phyloP scores from a whole-genome alignment of 495 filamentous ascomycete genomes.

The Hypoxylon fuscum region DNA sequence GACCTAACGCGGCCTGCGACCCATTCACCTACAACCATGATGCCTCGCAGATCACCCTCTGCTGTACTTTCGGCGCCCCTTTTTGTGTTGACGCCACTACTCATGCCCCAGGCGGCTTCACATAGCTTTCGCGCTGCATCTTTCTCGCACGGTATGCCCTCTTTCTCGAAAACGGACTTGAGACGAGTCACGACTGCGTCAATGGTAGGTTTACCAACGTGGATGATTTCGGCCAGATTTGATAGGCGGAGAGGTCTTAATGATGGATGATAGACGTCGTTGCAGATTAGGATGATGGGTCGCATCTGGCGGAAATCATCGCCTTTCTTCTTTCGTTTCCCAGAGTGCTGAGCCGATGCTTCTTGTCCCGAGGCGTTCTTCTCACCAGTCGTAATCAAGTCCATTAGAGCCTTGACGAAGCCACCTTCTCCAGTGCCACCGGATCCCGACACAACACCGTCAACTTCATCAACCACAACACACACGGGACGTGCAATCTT shows the following conservation, averaged over 20 bases:
- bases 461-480: slow-evolving; percentile 94
- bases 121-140: slow-evolving; percentile 90
- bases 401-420: slow-evolving; percentile 94
- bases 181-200: slow-evolving; percentile 86
- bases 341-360: slow-evolving; percentile 40
- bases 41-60: slow-evolving; percentile 89
- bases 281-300: slow-evolving; percentile 93
- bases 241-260: slow-evolving; percentile 84
- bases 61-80: slow-evolving; percentile 69
- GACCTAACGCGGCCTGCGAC: slow-evolving; percentile 82
- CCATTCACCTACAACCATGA: slow-evolving; percentile 96
- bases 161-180: slow-evolving; percentile 82
- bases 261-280: slow-evolving; percentile 95
- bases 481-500: slow-evolving; percentile 88
- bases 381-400: slow-evolving; percentile 84
- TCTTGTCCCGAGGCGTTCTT: slow-evolving; percentile 70
- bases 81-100: slow-evolving; percentile 62
- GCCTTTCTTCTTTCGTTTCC: slow-evolving; percentile 68
- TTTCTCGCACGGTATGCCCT: slow-evolving; percentile 84
- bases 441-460: slow-evolving; percentile 85
- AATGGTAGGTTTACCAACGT: slow-evolving; percentile 86
- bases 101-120: slow-evolving; percentile 92
- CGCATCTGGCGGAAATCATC: slow-evolving; percentile 86
- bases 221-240: slow-evolving; percentile 86
- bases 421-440: slow-evolving; percentile 77